Evolutionary conservation across 768 basidiomycete genomes (phyloP), one percentile per base, ranked within the genome.

Genomic region (Daedaleopsis nitida): DNA sequence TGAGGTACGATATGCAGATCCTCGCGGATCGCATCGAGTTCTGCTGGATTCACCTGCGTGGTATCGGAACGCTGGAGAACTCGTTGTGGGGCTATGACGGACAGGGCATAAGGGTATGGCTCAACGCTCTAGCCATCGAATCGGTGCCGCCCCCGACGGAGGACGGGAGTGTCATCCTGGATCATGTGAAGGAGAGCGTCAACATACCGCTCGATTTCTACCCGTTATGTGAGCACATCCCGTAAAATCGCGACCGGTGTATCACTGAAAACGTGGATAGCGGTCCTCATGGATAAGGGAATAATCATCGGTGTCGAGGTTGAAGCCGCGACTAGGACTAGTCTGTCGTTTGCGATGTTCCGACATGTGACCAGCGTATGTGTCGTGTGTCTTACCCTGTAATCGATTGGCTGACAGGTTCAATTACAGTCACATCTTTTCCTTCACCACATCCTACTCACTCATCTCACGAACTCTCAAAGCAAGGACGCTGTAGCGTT

Each of bases 41-140:
- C 70, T 99, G 96, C 74, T 99, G 96, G 96, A 97, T 96, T 56
- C 96, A 98, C 78, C 80, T 99, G 45, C 86, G 91, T 42, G 96
- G 96, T 1, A 94, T 99, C 43, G 92, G 89, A 7, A 86, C 92
- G 2, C 77, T 99, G 50, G 96, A 98, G 72, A 99, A 99, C 75
- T 98, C 96, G 7, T 78, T 99, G 21, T 99, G 96, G 96, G 96
- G 89, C 1, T 99, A 93, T 73, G 96, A 98, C 65, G 96, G 95
- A 3, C 81, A 85, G 61, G 86, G 86, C 11, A 89, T 99, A 67
- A 80, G 94, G 34, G 87, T 98, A 16, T 99, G 97, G 97, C 78
- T 99, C 24, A 96, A 98, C 71, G 96, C 96, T 5, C 80, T 99
- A 52, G 86, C 93, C 1, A 92, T 99, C 58, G 96, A 98, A 72